Base-by-base conservation (phyloP, 164 flowering plant species). In the Chimonanthus praecox region DNA sequence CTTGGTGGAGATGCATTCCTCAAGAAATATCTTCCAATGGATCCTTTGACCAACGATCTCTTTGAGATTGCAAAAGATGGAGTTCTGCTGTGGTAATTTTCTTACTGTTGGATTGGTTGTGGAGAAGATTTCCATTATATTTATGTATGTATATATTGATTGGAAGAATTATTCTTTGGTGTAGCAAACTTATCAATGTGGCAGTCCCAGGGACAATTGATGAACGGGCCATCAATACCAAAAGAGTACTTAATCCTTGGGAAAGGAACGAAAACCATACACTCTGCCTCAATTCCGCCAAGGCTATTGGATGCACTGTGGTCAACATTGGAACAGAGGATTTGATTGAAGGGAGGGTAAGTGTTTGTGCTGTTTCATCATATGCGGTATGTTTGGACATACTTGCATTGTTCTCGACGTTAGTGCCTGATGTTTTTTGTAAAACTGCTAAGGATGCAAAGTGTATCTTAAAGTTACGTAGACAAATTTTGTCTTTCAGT, bases 51-150 rank as follows among this genome's bases (percentile, higher is more conserved):
- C 16, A 88, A 89, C 79, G 96, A 90, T 80, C 87, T 94, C 54
- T 94, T 94, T 69, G 94, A 94, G 85, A 75, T 92, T 78, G 94
- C 83, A 43, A 92, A 94, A 78, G 96, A 90, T 80, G 98, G 98
- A 47, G 97, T 92, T 72, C 96, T 94, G 68, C 82, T 94, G 48
- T 92, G 97, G 98, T 94, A 72, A 75, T 58, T 50, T 65, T 70
- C 11, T 49, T 69, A 18, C 4, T 54, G 72, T n/a, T 74, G 46
- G 43, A 9, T 9, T 49, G 18, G 4, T 5, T 7, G 44, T 44
- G 6, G 47, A 76, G 44, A 43, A 64, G 4, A 18, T 64, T 20
- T 67, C 47, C 33, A 10, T 46, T 66, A 18, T 7, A 6, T 74
- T 64, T 18, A 58, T 63, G 50, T 16, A 18, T 46, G 61, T 54